Evolutionary conservation across 768 basidiomycete genomes (phyloP).

Genomic region (Tricholoma flavovirens): DNA sequence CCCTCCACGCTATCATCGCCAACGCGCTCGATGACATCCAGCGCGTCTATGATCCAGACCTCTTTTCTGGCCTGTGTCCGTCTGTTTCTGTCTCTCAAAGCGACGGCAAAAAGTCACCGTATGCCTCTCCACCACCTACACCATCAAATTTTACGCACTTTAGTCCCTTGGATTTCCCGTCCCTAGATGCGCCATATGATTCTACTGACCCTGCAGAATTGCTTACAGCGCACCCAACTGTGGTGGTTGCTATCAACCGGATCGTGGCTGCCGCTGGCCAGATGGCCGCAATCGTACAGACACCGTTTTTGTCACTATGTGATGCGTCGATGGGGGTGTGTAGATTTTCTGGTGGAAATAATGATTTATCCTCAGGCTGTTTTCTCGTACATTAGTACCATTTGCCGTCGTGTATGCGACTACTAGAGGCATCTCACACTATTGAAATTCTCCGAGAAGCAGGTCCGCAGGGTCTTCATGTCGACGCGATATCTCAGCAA

Average conservation of each 20-base stretch:
- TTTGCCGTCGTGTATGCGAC: constrained; percentile 66
- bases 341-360: constrained; percentile 8
- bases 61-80: constrained; percentile 3
- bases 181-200: constrained; percentile 43
- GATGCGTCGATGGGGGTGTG: constrained; percentile 68
- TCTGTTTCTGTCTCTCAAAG: not conserved
- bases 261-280: constrained; percentile 71
- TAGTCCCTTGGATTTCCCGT: constrained; percentile 48
- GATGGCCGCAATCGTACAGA: constrained; percentile 56
- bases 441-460: constrained; percentile 66
- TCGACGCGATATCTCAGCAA: constrained; percentile 37
- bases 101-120: constrained; percentile 8
- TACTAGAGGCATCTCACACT: constrained; percentile 66
- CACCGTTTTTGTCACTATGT: constrained; percentile 65
- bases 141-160: constrained; percentile 16
- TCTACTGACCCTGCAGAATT: constrained; percentile 43
- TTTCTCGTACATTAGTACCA: constrained; percentile 48
- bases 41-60: constrained; percentile 39
- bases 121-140: constrained; percentile 29
- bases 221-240: constrained; percentile 54
- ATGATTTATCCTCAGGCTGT: not conserved
- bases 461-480: constrained; percentile 48
- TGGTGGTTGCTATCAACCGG: constrained; percentile 52
- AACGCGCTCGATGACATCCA: constrained; percentile 67
- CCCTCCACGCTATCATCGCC: constrained; percentile 61